A percentile compares a stretch with the other conserved stretches of the same genome.
phyloP scores from a whole-genome alignment of 805 yeast species.

The Saccharomycopsis sp. region DNA sequence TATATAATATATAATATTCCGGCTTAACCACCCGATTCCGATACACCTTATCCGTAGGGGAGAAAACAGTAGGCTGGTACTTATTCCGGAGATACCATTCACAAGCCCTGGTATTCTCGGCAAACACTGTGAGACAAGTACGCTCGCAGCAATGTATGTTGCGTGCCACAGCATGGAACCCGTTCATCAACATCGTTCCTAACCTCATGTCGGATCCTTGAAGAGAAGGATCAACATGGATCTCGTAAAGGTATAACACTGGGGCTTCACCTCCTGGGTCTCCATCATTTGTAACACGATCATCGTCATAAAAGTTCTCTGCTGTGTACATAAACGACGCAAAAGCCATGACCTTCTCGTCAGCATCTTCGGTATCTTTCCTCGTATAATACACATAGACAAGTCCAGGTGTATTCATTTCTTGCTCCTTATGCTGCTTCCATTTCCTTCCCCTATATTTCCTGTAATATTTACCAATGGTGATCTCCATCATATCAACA shows the following conservation, averaged over 20 bases:
- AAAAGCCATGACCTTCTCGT: constrained; percentile 6
- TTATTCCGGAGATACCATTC: constrained; percentile 8
- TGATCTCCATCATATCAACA: constrained; percentile 5
- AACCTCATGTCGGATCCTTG: background rate
- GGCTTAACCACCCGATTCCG: background rate
- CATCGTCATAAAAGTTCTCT: background rate
- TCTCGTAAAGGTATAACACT: constrained; percentile 11
- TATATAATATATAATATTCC: background rate
- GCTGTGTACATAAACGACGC: constrained; percentile 7
- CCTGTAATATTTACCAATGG: constrained; percentile 10
- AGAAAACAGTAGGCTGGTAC: background rate
- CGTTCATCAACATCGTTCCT: constrained; percentile 3
- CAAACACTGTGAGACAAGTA: constrained; percentile 8
- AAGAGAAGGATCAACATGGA: constrained; percentile 6
- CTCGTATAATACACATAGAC: constrained; percentile 7
- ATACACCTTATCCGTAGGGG: constrained; percentile 1
- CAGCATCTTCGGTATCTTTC: background rate
- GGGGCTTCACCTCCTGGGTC: background rate
- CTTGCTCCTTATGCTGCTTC: constrained; percentile 10
- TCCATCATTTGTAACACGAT: too few relatives aligned
- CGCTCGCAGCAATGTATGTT: constrained; percentile 1
- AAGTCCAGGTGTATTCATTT: constrained; percentile 5
- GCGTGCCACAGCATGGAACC: background rate
- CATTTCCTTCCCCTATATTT: constrained; percentile 10
- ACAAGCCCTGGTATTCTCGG: constrained; percentile 5